These are phyloP conservation scores for Aquilaria sinensis DNA, from an alignment of 345 rosid genomes.

Conservation along the genomic window DNA sequence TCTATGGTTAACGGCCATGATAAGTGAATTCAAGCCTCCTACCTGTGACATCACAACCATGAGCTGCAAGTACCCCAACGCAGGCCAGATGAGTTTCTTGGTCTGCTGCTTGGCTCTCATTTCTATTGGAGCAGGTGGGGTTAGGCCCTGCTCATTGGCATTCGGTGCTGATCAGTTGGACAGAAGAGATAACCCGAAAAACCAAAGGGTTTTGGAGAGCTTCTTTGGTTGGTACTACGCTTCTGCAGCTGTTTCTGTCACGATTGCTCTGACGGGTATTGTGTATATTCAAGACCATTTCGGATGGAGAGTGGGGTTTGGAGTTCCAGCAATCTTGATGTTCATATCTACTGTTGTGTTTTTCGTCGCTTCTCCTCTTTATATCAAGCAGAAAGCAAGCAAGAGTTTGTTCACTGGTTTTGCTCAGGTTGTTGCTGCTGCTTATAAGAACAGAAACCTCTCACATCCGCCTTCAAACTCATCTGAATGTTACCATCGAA, in stretches of 20 bases:
- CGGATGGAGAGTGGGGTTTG: constrained; percentile 59
- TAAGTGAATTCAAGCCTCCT: constrained; percentile 54
- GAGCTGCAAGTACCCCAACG: constrained; percentile 41
- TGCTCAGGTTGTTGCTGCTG: constrained; percentile 41
- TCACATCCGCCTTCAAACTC: constrained; percentile 34
- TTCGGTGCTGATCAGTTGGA: constrained; percentile 70
- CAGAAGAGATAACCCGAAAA: constrained; percentile 41
- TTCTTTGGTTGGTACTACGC: constrained; percentile 72
- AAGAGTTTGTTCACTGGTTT: constrained; percentile 47
- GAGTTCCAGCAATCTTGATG: constrained; percentile 56
- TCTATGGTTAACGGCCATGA: constrained; percentile 65
- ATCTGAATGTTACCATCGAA: constrained; percentile 34
- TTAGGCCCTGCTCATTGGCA: constrained; percentile 70
- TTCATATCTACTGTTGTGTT: constrained; percentile 36
- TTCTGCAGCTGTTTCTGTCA: constrained; percentile 37
- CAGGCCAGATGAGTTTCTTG: constrained; percentile 45
- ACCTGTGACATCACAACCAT: constrained; percentile 26
- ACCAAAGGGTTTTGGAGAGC: constrained; percentile 48
- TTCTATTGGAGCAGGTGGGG: constrained; percentile 67
- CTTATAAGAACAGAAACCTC: constrained; percentile 41
- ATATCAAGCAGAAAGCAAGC: constrained; percentile 33
- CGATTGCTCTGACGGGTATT: constrained; percentile 45
- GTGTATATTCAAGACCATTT: constrained; percentile 58
- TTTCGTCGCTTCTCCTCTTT: constrained; percentile 40
- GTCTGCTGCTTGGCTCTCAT: constrained; percentile 41